These are phyloP conservation scores for Maudiozyma humilis DNA, from an alignment of 1,139 yeast species.

Conservation along the genomic window DNA sequence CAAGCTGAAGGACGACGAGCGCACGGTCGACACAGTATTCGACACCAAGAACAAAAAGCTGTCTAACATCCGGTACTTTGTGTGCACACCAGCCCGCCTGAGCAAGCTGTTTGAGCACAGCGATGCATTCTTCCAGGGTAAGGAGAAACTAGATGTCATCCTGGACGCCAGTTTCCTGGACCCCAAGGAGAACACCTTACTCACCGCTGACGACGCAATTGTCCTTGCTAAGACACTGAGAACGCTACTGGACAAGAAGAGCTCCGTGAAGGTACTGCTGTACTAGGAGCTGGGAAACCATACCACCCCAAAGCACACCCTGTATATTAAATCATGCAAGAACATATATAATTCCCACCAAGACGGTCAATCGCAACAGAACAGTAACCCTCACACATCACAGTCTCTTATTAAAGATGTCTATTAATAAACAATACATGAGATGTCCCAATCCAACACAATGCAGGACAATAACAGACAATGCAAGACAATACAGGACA, in stretches of 20 bases:
- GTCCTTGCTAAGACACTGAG: constrained; percentile 24
- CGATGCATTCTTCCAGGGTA: constrained; percentile 36
- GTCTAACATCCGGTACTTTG: constrained; percentile 30
- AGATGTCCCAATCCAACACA: too few species aligned
- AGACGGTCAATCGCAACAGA: too few species aligned
- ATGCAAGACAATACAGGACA: too few species aligned
- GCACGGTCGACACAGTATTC: constrained; percentile 28
- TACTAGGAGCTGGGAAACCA: constrained; percentile 14
- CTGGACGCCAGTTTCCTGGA: constrained; percentile 57
- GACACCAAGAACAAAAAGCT: constrained; percentile 9
- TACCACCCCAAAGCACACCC: background rate
- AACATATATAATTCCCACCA: too few species aligned
- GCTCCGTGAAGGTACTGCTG: constrained; percentile 30
- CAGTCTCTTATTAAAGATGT: too few species aligned
- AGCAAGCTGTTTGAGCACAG: constrained; percentile 41
- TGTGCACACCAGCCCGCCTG: constrained; percentile 56
- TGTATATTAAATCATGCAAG: background rate
- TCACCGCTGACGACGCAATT: constrained; percentile 24
- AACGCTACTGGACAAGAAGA: constrained; percentile 24
- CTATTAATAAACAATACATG: too few species aligned
- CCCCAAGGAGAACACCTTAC: constrained; percentile 35
- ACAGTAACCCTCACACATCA: too few species aligned
- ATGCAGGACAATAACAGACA: too few species aligned
- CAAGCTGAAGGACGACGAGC: constrained; percentile 50
- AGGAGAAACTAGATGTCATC: constrained; percentile 49